phyloP scores from a whole-genome alignment of 164 flowering plant genomes.

The Tetrastigma voinierianum region DNA sequence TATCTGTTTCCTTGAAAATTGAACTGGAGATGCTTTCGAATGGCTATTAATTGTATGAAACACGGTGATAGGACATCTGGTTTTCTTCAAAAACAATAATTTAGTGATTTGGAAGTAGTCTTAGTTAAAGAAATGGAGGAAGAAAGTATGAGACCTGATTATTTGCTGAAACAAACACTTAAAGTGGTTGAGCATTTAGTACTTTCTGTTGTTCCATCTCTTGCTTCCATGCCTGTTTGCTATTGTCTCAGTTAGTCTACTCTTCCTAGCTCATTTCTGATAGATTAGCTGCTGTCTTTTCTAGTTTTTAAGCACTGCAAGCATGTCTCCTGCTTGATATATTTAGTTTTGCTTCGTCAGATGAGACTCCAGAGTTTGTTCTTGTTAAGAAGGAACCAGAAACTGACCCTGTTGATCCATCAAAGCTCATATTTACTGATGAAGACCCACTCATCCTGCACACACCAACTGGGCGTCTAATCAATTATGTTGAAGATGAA shows the following conservation, averaged over 20 bases:
- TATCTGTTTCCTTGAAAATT: no score
- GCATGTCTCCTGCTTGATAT: slow-evolving; percentile 1
- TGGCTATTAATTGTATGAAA: no score
- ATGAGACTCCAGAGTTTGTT: slow-evolving; percentile 70
- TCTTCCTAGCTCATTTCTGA: background rate
- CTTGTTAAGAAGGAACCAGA: slow-evolving; percentile 77
- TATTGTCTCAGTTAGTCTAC: background rate
- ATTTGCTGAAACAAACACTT: background rate
- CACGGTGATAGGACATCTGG: no score
- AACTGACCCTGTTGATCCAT: slow-evolving; percentile 79
- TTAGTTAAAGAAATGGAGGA: background rate
- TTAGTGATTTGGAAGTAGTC: background rate
- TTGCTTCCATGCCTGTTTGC: background rate
- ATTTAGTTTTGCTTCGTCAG: slow-evolving; percentile 29
- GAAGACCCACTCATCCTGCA: slow-evolving; percentile 87
- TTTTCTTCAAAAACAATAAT: background rate
- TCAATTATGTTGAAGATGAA: slow-evolving; percentile 80
- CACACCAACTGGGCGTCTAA: slow-evolving; percentile 63
- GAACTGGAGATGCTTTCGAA: no score
- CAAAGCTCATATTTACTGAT: slow-evolving; percentile 57
- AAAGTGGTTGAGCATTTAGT: background rate
- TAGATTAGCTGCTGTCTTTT: background rate
- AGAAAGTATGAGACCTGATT: background rate
- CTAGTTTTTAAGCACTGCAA: background rate
- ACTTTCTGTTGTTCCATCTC: background rate